Base-by-base conservation (phyloP, 2,329 filamentous ascomycete genomes). In the Venturia effusa region DNA sequence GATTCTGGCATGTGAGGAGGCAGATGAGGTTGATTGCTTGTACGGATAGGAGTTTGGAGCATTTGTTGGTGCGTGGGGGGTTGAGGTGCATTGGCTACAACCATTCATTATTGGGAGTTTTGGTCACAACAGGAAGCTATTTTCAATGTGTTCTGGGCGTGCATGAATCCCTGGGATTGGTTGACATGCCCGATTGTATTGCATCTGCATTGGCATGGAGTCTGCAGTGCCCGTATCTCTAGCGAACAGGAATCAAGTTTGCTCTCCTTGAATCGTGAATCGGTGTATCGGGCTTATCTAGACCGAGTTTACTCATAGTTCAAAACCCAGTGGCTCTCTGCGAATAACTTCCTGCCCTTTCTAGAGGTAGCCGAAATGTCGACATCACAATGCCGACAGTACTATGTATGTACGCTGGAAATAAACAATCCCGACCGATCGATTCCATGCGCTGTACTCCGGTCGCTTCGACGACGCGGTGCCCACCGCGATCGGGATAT, bases 1-100 rank as follows among this genome's bases (percentile, higher is more conserved):
- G 27, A 40, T 51, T 37, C 54, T 22, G 37, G 62, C 40, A 64
- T 63, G 61, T 41, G 60, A 43, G 40, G 60, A 24, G 7, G 3
- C 30, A 30, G 60, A 34, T 19, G 8, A 5, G 51, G 34, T 57
- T 13, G 45, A 15, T 51, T 15, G 22, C 8, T 22, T 51, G 45
- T 51, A 51, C 22, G 11, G 27, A 1, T 51, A 8, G 22, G 45
- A 51, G 17, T 51, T 4, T 24, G 43, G 17, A 30, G 30, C 27
- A 34, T 57, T 57, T 57, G 30, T 34, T 34, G 30, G 30, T 55
- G 48, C 43, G n/a, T 48, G 43, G 43, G 43, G 43, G 10, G 43
- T 24, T 48, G 10, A 11, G 24, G n/a, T 10, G 22, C 22, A 51
- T 15, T 51, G 22, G 22, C 45, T 51, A 51, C 22, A 22, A 13